These are phyloP conservation scores for Neurospora sp. DNA, from an alignment of 2,329 filamentous ascomycete genomes.

Conservation along the genomic window DNA sequence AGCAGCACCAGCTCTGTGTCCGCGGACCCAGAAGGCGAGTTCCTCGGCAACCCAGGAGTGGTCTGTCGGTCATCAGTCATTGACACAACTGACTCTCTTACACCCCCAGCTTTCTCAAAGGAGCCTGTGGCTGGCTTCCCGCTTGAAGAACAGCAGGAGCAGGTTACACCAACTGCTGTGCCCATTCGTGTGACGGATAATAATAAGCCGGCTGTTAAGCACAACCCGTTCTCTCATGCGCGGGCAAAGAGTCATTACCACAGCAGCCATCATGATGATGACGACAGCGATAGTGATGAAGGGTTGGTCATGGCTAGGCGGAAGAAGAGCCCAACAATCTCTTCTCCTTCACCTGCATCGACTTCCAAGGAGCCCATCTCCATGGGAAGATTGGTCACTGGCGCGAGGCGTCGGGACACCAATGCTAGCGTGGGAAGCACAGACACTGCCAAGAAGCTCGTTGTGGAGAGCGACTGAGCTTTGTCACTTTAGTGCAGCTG, in stretches of 20 bases:
- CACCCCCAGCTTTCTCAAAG: slow-evolving; percentile 41
- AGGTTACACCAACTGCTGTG: slow-evolving; percentile 2
- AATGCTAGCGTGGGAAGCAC: slow-evolving; percentile 52
- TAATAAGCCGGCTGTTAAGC: background rate
- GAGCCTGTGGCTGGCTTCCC: slow-evolving; percentile 37
- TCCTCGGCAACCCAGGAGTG: slow-evolving; percentile 40
- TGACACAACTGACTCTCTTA: slow-evolving; percentile 44
- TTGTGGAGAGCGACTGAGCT: slow-evolving; percentile 24
- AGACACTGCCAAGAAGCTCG: slow-evolving; percentile 53
- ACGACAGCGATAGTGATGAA: slow-evolving; percentile 45
- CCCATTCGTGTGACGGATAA: slow-evolving; percentile 22
- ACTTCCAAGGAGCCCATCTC: slow-evolving; percentile 20
- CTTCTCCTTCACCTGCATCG: slow-evolving; percentile 1
- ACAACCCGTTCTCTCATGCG: background rate
- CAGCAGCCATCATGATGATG: slow-evolving; percentile 31
- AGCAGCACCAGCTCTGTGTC: slow-evolving; percentile 57
- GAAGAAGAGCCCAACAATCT: slow-evolving; percentile 31
- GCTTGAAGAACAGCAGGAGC: slow-evolving; percentile 29
- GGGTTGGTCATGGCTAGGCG: slow-evolving; percentile 44
- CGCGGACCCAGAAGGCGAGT: slow-evolving; percentile 52
- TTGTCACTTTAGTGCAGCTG: background rate
- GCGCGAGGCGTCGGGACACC: slow-evolving; percentile 44
- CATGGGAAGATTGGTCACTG: slow-evolving; percentile 23
- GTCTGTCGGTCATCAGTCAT: slow-evolving; percentile 35
- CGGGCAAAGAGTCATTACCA: background rate